Base-by-base conservation (phyloP, 345 rosid species). In the Boechera divaricarpa region DNA sequence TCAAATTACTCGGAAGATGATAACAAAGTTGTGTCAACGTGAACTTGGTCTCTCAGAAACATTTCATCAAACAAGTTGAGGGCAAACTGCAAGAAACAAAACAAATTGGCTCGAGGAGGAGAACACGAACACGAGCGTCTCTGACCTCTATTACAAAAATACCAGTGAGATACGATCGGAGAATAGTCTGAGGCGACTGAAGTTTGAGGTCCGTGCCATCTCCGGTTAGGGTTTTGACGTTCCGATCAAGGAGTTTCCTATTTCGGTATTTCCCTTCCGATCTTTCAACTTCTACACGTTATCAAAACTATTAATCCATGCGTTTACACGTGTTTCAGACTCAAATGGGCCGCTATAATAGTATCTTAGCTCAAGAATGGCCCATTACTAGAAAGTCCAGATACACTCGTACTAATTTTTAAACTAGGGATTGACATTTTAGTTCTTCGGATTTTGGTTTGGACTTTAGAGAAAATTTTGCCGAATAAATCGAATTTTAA, bases 161-260 rank as follows among this genome's bases (percentile, higher is more conserved):
- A 78, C 92, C 10, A 87, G 51, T 5, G 88, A 85, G 38, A 85
- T 75, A 29, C 91, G 82, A 24, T 85, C 73, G 3, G 81, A 67
- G 4, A 36, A 89, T 78, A 57, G 88, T 89, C 7, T 77, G 66
- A 49, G 87, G 89, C 82, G 11, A 90, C 85, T 82, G 84, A 28
- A 16, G 35, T 28, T 28, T 54, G 8, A 3, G n/a, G n/a, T 28
- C 81, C 58, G 70, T 82, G 76, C 90, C 88, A 89, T 72, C 81
- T 52, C 80, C 5, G 32, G 44, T 49, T 77, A 67, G 35, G 41
- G 44, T 42, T 55, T 59, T 15, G 78, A 75, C 26, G 78, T 80
- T 44, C 67, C 71, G 72, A 66, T 74, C 36, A 85, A 69, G 1
- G 78, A 78, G 18, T 51, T 48, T 7, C 88, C 88, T 1, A 83